Percentiles rank a stretch among this genome's conserved stretches.
phyloP scores from a whole-genome alignment of 73 alveolate genomes.

The Tetrahymena elliotti region DNA sequence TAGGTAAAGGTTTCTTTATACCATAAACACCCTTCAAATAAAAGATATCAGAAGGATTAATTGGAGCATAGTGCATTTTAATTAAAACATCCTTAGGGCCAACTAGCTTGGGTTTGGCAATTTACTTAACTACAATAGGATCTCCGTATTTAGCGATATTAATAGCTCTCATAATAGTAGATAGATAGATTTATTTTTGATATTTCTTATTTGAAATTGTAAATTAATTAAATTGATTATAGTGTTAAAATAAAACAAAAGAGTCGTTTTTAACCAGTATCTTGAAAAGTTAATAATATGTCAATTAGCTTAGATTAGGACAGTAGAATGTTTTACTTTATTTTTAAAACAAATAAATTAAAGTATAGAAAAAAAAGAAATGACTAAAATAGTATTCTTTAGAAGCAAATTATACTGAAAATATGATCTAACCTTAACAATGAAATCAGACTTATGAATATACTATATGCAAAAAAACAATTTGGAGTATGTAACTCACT shows the following conservation, averaged over 20 bases:
- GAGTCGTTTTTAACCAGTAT: not conserved
- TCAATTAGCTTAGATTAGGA: not conserved
- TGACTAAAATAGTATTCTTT: not conserved
- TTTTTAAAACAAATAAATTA: no score
- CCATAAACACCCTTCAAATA: not conserved
- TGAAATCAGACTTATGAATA: not conserved
- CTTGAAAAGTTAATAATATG: not conserved
- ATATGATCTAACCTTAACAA: no score
- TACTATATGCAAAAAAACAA: no score
- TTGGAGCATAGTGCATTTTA: not conserved
- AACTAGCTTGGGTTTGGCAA: not conserved
- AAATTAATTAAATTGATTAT: no score
- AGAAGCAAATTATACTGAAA: not conserved
- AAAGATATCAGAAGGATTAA: not conserved
- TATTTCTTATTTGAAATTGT: not conserved
- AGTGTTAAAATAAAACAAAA: not conserved
- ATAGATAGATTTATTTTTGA: not conserved
- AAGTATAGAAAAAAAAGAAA: not conserved
- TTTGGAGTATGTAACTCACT: not conserved
- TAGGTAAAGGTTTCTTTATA: not conserved
- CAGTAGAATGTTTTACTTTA: not conserved
- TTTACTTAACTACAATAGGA: not conserved
- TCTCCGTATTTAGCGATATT: not conserved
- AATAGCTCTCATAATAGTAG: not conserved
- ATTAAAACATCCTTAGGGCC: not conserved